Percentiles rank a stretch among this genome's conserved stretches.
phyloP scores from a whole-genome alignment of 306 rosid genomes.

The Purshia tridentata region DNA sequence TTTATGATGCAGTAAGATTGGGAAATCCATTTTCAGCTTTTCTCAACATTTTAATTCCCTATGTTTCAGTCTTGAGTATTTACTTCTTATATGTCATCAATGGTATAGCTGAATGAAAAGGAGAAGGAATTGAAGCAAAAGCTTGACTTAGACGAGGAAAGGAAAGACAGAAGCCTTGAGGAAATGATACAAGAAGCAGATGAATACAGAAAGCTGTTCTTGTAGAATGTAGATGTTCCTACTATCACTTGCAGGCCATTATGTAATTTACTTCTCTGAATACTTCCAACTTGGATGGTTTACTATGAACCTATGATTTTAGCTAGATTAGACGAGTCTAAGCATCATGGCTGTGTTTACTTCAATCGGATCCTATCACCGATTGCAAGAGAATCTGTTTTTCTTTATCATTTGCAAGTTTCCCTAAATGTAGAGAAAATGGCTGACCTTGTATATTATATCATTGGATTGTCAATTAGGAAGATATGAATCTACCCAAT shows the following conservation, averaged over 20 bases:
- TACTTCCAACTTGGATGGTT: background rate
- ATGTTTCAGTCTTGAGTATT: slow-evolving; percentile 7
- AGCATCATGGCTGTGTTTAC: background rate
- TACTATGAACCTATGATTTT: background rate
- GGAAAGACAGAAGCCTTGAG: slow-evolving; percentile 65
- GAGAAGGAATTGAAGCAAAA: slow-evolving; percentile 75
- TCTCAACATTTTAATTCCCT: slow-evolving; percentile 3
- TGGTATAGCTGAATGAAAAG: slow-evolving; percentile 70
- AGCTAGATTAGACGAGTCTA: background rate
- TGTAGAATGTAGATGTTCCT: slow-evolving; percentile 19
- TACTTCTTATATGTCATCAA: slow-evolving; percentile 9
- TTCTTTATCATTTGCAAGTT: background rate
- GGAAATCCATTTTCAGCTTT: background rate
- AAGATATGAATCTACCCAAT: too few relatives aligned
- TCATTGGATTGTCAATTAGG: too few relatives aligned
- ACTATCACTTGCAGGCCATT: background rate
- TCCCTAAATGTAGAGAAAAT: background rate
- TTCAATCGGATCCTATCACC: background rate
- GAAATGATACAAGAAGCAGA: slow-evolving; percentile 88
- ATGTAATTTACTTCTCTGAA: background rate
- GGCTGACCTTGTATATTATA: background rate
- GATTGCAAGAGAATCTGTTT: background rate
- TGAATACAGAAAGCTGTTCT: slow-evolving; percentile 73
- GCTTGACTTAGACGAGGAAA: slow-evolving; percentile 79
- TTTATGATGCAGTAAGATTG: slow-evolving; percentile 75